These are phyloP conservation scores for Mycena latifolia DNA, from an alignment of 768 basidiomycete species.

Conservation along the genomic window DNA sequence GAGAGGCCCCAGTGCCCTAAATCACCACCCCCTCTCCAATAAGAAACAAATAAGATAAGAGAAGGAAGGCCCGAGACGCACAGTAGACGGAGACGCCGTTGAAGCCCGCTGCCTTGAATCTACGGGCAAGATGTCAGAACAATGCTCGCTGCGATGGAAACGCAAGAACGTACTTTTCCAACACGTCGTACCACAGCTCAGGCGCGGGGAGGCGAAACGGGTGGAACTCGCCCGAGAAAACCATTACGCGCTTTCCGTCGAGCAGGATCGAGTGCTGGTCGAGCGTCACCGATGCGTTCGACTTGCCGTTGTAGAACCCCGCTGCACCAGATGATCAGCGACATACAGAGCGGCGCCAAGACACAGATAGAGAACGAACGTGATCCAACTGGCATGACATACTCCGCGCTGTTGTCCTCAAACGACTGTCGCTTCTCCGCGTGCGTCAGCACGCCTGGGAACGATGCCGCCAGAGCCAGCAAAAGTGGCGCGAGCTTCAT, in stretches of 20 bases:
- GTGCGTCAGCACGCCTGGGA: background rate
- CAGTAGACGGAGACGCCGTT: conserved; percentile 75
- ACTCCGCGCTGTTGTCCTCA: conserved; percentile 31
- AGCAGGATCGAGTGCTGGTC: conserved; percentile 52
- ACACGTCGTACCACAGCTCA: conserved; percentile 74
- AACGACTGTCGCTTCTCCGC: conserved; percentile 27
- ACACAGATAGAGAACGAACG: conserved; percentile 21
- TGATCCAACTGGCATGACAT: conserved; percentile 31
- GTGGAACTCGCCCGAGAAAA: conserved; percentile 79
- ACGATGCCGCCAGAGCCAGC: conserved; percentile 4
- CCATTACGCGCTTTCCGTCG: conserved; percentile 58
- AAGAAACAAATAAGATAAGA: background rate
- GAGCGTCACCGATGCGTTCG: conserved; percentile 47
- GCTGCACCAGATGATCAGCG: conserved; percentile 18
- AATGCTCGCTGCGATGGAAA: background rate
- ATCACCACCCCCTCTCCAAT: too few relatives aligned
- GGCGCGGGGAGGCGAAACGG: conserved; percentile 76
- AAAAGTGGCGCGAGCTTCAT: conserved; percentile 18
- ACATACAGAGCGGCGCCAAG: too few relatives aligned
- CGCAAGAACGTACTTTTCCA: conserved; percentile 59
- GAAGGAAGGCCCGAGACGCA: conserved; percentile 49
- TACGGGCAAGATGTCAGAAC: background rate
- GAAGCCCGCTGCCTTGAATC: conserved; percentile 72
- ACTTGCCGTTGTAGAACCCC: conserved; percentile 43
- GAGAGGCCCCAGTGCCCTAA: conserved; percentile 73